phyloP scores from a whole-genome alignment of 2,329 filamentous ascomycete genomes.

The Raffaelea ambrosiae region DNA sequence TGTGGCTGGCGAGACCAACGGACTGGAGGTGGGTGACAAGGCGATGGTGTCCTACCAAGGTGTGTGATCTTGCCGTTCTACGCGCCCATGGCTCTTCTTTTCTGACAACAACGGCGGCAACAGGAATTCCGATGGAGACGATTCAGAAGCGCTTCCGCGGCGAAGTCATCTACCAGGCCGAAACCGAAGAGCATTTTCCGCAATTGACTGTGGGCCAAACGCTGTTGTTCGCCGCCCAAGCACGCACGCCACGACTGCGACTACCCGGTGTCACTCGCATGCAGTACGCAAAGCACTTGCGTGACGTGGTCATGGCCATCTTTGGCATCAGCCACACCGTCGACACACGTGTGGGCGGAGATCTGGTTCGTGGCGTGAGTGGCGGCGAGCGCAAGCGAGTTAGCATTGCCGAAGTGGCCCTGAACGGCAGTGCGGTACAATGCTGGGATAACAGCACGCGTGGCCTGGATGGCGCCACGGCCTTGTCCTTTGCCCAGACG shows the following conservation, averaged over 20 bases:
- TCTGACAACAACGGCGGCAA: slow-evolving; percentile 31
- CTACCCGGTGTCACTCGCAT: slow-evolving; percentile 37
- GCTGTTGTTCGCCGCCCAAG: slow-evolving; percentile 38
- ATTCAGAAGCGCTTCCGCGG: slow-evolving; percentile 55
- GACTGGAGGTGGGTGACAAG: slow-evolving; percentile 24
- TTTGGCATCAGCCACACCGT: slow-evolving; percentile 63
- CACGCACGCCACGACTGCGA: slow-evolving; percentile 1
- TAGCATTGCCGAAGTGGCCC: slow-evolving; percentile 57
- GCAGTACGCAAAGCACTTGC: slow-evolving; percentile 45
- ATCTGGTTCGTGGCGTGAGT: slow-evolving; percentile 51
- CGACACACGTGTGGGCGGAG: slow-evolving; percentile 60
- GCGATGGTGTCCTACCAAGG: slow-evolving; percentile 47
- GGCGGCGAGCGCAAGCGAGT: slow-evolving; percentile 66
- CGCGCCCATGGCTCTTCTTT: too few species aligned
- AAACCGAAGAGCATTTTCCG: slow-evolving; percentile 59
- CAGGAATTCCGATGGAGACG: slow-evolving; percentile 24
- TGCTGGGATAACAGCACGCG: slow-evolving; percentile 66
- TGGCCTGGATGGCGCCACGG: slow-evolving; percentile 65
- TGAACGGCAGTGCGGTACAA: slow-evolving; percentile 49
- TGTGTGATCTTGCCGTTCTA: slow-evolving; percentile 28
- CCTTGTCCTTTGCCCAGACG: slow-evolving; percentile 65
- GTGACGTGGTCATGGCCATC: slow-evolving; percentile 55
- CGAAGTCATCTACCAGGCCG: slow-evolving; percentile 66
- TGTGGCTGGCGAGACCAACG: slow-evolving; percentile 59
- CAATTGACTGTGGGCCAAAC: slow-evolving; percentile 61